Evolutionary conservation across 148 eudicot genomes (phyloP).

Genomic region (Rhododendron mucronatum): DNA sequence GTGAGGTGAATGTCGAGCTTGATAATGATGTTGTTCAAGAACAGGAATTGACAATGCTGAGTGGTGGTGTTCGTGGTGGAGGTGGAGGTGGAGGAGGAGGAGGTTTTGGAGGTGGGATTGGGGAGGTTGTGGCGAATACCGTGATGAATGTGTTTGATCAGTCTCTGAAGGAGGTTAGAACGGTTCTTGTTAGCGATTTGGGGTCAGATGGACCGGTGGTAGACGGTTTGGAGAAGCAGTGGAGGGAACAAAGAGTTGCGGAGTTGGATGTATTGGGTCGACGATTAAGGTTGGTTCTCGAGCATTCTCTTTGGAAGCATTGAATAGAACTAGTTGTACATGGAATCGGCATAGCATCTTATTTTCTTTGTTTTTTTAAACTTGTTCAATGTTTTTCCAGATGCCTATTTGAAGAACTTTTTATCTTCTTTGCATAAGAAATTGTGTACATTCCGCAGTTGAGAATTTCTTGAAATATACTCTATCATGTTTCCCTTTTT

Average conservation of each 20-base stretch:
- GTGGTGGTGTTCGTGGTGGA: not conserved
- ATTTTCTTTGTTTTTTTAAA: not conserved
- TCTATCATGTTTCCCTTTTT: not conserved
- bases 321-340: constrained; percentile 12
- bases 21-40: constrained; percentile 17
- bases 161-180: constrained; percentile 27
- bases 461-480: not conserved
- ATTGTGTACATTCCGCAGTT: constrained; percentile 6
- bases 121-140: constrained; percentile 16
- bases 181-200: not conserved
- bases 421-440: not conserved
- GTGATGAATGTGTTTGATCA: constrained; percentile 31
- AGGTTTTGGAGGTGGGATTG: constrained; percentile 6
- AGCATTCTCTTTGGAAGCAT: constrained; percentile 23
- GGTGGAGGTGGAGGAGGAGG: not conserved
- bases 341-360: not conserved
- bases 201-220: not conserved
- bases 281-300: constrained; percentile 38
- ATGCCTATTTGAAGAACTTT: not conserved
- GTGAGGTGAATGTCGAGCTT: constrained; percentile 32
- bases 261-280: constrained; percentile 38
- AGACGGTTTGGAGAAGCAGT: constrained; percentile 22
- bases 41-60: not conserved
- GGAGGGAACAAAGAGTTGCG: constrained; percentile 31
- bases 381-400: not conserved